These are phyloP conservation scores for Glarea lozoyensis DNA, from an alignment of 495 filamentous ascomycete species.

Conservation along the genomic window DNA sequence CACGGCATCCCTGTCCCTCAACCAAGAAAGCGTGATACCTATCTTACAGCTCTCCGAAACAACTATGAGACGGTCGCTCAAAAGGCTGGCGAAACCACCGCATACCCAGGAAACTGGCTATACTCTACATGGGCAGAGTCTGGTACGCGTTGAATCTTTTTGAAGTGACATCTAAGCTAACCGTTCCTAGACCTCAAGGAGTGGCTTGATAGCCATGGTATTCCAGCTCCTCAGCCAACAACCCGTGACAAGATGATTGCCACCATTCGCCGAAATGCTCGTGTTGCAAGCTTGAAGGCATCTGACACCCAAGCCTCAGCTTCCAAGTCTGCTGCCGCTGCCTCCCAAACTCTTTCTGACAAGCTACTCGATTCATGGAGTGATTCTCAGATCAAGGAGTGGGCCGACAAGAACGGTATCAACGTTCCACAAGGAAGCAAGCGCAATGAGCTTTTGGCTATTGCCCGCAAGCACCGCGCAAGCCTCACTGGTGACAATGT, in stretches of 20 bases:
- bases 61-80: constrained; percentile 77
- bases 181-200: constrained; percentile 36
- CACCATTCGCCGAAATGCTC: constrained; percentile 82
- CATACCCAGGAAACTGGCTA: constrained; percentile 94
- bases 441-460: constrained; percentile 79
- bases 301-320: constrained; percentile 51
- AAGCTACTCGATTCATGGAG: constrained; percentile 83
- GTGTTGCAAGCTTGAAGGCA: constrained; percentile 58
- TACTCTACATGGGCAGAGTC: constrained; percentile 81
- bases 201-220: constrained; percentile 85
- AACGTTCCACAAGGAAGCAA: constrained; percentile 84
- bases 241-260: constrained; percentile 85
- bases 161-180: constrained; percentile 21
- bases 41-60: constrained; percentile 67
- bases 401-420: constrained; percentile 65
- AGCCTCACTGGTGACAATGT: constrained; percentile 61
- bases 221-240: constrained; percentile 78
- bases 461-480: constrained; percentile 83
- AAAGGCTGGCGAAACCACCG: constrained; percentile 69
- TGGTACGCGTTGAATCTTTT: constrained; percentile 42
- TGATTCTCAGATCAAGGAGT: constrained; percentile 71
- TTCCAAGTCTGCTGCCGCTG: constrained; percentile 55
- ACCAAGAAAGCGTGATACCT: constrained; percentile 74
- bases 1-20: constrained; percentile 74
- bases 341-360: constrained; percentile 66